Base-by-base conservation (phyloP, 192 early-diverging fungal genomes). In the Backusella tuberculispora region DNA sequence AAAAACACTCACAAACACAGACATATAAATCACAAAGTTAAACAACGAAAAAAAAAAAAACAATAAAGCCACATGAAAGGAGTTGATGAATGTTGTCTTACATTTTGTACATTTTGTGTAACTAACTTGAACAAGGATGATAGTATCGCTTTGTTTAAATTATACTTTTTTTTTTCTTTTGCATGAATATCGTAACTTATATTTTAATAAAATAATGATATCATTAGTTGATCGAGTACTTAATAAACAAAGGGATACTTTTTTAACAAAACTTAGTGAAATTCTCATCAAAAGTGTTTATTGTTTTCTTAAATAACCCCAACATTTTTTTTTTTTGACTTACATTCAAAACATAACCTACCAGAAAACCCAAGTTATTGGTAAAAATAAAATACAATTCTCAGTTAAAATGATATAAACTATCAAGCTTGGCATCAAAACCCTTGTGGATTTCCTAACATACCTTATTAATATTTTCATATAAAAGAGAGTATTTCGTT, bases 51-150 rank as follows among this genome's bases (percentile, higher is more conserved):
- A 56, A 60, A 42, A 3, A 42, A 50, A 50, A 8, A 15, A 19
- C 50, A 56, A 26, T 24, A 60, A 60, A 60, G 53, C 24, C 53
- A 60, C n/a, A 60, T 60, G 53, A 26, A 12, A 60, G 50, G 53
- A 26, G 21, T 60, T 60, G 53, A 60, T 13, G 53, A 26, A 26
- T 60, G 12, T 26, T 60, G 53, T 60, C 53, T 60, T 60, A 60
- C 53, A 60, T 60, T 60, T 13, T 9, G 2, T 43, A 43, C 53
- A 60, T 60, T 60, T 13, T 9, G 42, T 43, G 10, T 43, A 43
- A 43, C 42, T 43, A 34, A 2, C 42, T 60, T 19, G 13, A 14
- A 14, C 14, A 14, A 46, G 10, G 45, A 4, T 46, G 45, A 14
- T 46, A 46, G 45, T 26, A 24, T 60, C 21, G 26, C 21, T 26